Percentiles rank a stretch among this genome's conserved stretches.
These are phyloP conservation scores for Ganoderma leucocontextum DNA, from an alignment of 1,284 basidiomycete genomes.

Conservation along the genomic window DNA sequence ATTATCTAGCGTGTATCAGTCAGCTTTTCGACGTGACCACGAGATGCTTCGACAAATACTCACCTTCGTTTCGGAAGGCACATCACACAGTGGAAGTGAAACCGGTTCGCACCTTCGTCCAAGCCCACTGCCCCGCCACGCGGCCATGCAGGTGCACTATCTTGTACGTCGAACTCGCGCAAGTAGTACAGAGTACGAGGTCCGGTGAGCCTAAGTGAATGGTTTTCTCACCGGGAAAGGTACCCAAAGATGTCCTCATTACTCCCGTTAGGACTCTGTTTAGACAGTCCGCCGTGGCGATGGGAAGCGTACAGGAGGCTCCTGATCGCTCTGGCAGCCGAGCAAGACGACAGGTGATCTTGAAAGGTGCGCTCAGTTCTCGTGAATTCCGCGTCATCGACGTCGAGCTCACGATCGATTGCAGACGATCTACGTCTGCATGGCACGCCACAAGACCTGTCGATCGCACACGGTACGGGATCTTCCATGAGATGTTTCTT, in stretches of 20 bases:
- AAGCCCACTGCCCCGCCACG: background rate
- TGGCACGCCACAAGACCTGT: background rate
- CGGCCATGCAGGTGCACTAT: background rate
- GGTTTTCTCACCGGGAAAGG: background rate
- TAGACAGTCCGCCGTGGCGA: background rate
- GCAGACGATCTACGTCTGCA: background rate
- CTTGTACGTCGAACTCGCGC: background rate
- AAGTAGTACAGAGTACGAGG: background rate
- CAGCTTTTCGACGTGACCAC: background rate
- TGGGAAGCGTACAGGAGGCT: background rate
- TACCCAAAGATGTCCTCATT: background rate
- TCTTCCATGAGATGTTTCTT: background rate
- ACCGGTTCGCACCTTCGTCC: background rate
- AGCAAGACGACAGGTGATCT: background rate
- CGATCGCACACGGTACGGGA: background rate
- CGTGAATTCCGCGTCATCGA: background rate
- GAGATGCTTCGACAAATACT: too few species aligned
- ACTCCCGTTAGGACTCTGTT: background rate
- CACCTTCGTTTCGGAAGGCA: background rate
- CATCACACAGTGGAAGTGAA: background rate
- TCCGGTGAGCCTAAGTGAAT: slow-evolving; percentile 6
- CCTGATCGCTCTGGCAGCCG: background rate
- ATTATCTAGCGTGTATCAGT: background rate
- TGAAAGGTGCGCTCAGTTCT: background rate
- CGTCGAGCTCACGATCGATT: background rate